Conservation (phyloP, 2,329 filamentous ascomycete species). For the Bipolaris victoriae region DNA sequence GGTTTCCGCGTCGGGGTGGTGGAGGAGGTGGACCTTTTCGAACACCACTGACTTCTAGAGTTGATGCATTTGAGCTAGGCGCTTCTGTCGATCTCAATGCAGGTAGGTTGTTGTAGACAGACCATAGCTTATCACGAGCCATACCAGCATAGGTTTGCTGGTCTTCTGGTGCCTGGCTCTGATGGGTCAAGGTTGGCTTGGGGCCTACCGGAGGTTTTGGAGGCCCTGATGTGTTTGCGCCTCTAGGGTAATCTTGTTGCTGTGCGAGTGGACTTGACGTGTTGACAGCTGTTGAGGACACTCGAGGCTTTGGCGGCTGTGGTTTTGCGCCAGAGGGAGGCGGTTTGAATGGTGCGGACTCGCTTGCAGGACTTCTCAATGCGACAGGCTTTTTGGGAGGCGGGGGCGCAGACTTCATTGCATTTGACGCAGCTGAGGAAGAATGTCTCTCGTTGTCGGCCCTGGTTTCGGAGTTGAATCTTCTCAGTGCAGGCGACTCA, state of each 20-base stretch:
- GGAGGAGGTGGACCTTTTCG: conserved; percentile 42
- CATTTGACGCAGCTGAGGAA: conserved; percentile 22
- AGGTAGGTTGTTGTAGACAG: conserved; percentile 50
- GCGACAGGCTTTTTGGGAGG: conserved; percentile 44
- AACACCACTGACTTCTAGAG: conserved; percentile 16
- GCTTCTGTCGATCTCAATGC: conserved; percentile 37
- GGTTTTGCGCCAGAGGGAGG: conserved; percentile 37
- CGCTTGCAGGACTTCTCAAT: conserved; percentile 49
- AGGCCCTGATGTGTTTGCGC: conserved; percentile 42
- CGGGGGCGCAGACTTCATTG: conserved; percentile 39
- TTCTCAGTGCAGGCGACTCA: conserved; percentile 24
- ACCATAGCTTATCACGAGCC: conserved; percentile 49
- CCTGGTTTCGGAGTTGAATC: conserved; percentile 37
- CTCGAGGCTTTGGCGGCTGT: conserved; percentile 44
- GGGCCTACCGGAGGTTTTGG: conserved; percentile 38
- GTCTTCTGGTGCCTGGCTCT: conserved; percentile 22
- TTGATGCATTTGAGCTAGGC: conserved; percentile 15
- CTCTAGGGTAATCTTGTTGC: conserved; percentile 21
- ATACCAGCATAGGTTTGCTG: conserved; percentile 45
- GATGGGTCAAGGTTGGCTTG: conserved; percentile 33
- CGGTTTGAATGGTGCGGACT: conserved; percentile 22
- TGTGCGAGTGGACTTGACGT: conserved; percentile 40
- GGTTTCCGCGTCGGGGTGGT: conserved; percentile 46
- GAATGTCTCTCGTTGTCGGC: conserved; percentile 20
- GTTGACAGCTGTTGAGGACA: conserved; percentile 32